Evolutionary conservation across 2,329 filamentous ascomycete genomes (phyloP).

Genomic region (Phaeoacremonium minimum): DNA sequence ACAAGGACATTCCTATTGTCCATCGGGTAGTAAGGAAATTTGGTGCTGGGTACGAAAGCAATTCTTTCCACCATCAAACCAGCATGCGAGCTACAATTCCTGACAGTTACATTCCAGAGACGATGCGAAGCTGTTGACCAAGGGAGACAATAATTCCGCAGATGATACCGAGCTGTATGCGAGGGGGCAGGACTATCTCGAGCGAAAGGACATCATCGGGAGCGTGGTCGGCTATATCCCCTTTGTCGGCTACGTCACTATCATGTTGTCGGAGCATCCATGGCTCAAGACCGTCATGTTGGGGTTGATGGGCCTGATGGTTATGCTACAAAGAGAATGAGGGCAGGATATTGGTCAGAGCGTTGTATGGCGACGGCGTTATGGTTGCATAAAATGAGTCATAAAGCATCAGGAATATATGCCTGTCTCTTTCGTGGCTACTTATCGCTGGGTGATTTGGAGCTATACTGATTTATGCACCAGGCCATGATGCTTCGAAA

Average conservation of each 20-base stretch:
- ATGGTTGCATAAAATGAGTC: too few relatives aligned
- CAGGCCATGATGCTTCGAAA: too few relatives aligned
- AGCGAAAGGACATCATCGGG: slow-evolving; percentile 85
- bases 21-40: slow-evolving; percentile 82
- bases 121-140: slow-evolving; percentile 76
- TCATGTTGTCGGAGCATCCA: slow-evolving; percentile 89
- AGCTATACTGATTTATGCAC: too few relatives aligned
- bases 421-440: too few relatives aligned
- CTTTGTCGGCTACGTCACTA: slow-evolving; percentile 95
- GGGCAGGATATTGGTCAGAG: neutral
- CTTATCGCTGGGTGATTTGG: too few relatives aligned
- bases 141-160: slow-evolving; percentile 92
- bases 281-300: slow-evolving; percentile 96
- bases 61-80: slow-evolving; percentile 6
- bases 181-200: slow-evolving; percentile 78
- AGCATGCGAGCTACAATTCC: neutral
- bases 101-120: slow-evolving; percentile 28
- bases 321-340: slow-evolving; percentile 86
- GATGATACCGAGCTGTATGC: slow-evolving; percentile 88
- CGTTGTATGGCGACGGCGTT: neutral
- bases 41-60: slow-evolving; percentile 52
- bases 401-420: too few relatives aligned
- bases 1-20: slow-evolving; percentile 96
- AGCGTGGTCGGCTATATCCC: slow-evolving; percentile 90
- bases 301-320: slow-evolving; percentile 90